Conservation (phyloP, 208 protist species). For the Leishmania mexicana region DNA sequence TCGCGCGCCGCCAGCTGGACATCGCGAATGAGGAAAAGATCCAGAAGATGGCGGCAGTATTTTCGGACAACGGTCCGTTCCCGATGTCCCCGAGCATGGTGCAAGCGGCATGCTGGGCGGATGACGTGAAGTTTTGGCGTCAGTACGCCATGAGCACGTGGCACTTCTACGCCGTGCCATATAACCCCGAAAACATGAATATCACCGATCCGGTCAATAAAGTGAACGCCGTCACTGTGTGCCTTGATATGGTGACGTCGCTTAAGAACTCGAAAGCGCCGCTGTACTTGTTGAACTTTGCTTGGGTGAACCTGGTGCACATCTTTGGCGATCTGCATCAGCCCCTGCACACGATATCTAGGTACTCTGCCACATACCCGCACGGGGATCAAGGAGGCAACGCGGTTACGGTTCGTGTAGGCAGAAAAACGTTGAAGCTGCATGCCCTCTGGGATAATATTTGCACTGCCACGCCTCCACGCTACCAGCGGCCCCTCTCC, state of each 20-base stretch:
- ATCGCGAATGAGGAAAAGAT: constrained; percentile 34
- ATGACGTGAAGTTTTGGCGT: constrained; percentile 72
- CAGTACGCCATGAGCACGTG: constrained; percentile 66
- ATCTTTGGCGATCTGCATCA: constrained; percentile 89
- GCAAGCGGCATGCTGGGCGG: constrained; percentile 79
- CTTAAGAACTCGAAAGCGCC: constrained; percentile 18
- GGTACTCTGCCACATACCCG: constrained; percentile 49
- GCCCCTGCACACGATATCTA: constrained; percentile 66
- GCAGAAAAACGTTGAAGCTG: constrained; percentile 43
- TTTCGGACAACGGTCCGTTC: constrained; percentile 70
- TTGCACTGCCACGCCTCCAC: constrained; percentile 36
- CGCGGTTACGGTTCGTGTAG: constrained; percentile 34
- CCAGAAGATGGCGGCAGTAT: constrained; percentile 28
- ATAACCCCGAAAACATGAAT: constrained; percentile 55
- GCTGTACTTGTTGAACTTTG: constrained; percentile 67
- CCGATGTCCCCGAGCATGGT: constrained; percentile 57
- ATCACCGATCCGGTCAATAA: constrained; percentile 28
- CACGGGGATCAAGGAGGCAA: constrained; percentile 84
- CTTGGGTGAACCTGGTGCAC: constrained; percentile 76
- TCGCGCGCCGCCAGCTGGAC: constrained; percentile 62
- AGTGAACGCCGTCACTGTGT: constrained; percentile 28
- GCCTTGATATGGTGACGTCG: constrained; percentile 19
- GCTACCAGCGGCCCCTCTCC: constrained; percentile 52
- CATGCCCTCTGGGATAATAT: constrained; percentile 87
- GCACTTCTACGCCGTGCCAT: constrained; percentile 78